Conservation (phyloP, 768 basidiomycete species). For the Panaeolus papilionaceus region DNA sequence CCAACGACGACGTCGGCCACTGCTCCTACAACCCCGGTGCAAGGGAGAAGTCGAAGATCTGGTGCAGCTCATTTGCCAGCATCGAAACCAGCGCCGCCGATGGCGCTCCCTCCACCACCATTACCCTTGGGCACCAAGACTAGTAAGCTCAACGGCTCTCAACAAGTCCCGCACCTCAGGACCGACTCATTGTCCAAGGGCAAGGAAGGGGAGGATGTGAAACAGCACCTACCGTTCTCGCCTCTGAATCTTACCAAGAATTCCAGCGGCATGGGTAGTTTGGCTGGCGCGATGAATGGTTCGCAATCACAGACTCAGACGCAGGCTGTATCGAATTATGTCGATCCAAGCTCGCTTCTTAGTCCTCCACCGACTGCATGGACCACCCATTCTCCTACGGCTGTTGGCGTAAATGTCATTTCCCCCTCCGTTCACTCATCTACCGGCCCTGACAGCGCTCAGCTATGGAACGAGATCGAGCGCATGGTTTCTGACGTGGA, state of each 20-base stretch:
- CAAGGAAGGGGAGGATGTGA: neutral
- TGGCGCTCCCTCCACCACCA: slow-evolving; percentile 16
- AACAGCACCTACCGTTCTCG: neutral
- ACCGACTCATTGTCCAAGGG: neutral
- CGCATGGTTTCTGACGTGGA: slow-evolving; percentile 35
- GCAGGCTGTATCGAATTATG: neutral
- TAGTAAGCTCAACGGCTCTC: neutral
- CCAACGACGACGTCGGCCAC: slow-evolving; percentile 16
- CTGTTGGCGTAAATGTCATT: slow-evolving; percentile 13
- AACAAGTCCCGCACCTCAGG: neutral
- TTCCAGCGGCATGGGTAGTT: neutral
- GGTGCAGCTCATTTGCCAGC: slow-evolving; percentile 3
- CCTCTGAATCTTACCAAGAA: slow-evolving; percentile 6
- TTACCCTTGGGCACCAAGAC: neutral
- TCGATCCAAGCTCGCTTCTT: slow-evolving; percentile 9
- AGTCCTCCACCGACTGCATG: slow-evolving; percentile 16
- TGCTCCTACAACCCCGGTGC: slow-evolving; percentile 20
- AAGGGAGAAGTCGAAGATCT: neutral
- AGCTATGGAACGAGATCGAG: slow-evolving; percentile 35
- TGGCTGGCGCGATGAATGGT: neutral
- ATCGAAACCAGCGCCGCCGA: slow-evolving; percentile 12
- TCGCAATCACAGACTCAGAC: neutral
- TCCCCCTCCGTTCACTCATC: slow-evolving; percentile 21
- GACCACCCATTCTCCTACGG: slow-evolving; percentile 11
- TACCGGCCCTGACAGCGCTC: slow-evolving; percentile 31